phyloP scores from a whole-genome alignment of 768 basidiomycete genomes.

The Mycena rebaudengoi region DNA sequence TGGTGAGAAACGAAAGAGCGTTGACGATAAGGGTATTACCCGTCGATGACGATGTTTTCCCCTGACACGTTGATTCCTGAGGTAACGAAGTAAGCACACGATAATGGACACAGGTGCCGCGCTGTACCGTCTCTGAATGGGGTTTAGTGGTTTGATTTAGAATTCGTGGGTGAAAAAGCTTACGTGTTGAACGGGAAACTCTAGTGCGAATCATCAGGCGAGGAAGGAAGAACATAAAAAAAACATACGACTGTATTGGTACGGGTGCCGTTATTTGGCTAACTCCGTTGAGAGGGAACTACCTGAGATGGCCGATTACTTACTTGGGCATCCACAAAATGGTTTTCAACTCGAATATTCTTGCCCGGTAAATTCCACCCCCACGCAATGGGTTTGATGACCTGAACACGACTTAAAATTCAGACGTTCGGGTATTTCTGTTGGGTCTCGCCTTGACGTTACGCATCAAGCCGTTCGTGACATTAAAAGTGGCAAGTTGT shows the following conservation, averaged over 20 bases:
- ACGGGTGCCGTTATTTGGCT: constrained; percentile 48
- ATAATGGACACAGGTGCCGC: neutral
- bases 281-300: too few species aligned
- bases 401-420: constrained; percentile 41
- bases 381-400: constrained; percentile 61
- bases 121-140: constrained; percentile 35
- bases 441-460: constrained; percentile 33
- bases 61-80: constrained; percentile 48
- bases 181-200: constrained; percentile 56
- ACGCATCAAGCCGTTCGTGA: constrained; percentile 46
- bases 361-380: constrained; percentile 51
- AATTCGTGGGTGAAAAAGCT: too few species aligned
- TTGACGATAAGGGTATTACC: constrained; percentile 33
- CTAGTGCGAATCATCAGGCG: constrained; percentile 21
- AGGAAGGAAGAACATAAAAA: neutral
- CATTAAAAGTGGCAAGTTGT: constrained; percentile 57
- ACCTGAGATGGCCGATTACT: too few species aligned
- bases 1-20: neutral
- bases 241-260: constrained; percentile 42
- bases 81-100: neutral
- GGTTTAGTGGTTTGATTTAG: neutral
- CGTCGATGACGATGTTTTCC: constrained; percentile 50
- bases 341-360: constrained; percentile 49
- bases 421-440: too few species aligned
- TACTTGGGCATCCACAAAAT: constrained; percentile 52